Evolutionary conservation across 371 early-diverging fungal species (phyloP), one percentile per base, ranked within the genome.

Genomic region (Mucor circinelloides): DNA sequence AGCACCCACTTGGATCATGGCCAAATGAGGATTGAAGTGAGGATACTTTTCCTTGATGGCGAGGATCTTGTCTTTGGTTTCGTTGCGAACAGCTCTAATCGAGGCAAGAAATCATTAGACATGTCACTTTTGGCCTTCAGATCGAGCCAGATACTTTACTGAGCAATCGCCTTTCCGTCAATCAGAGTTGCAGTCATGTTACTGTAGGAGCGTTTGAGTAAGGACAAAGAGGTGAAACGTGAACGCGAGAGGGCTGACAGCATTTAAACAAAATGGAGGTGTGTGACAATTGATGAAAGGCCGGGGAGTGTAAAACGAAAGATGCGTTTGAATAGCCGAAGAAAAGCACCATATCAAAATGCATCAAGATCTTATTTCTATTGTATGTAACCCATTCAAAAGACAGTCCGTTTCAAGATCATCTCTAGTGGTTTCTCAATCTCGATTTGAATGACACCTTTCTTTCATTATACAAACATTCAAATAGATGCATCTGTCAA

Each of bases 1-100:
- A n/a, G 64, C 83, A 30, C 98, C 98, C 3, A 97, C 94, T 78
- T 97, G 96, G 34, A 96, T 83, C 57, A 97, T 93, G 28, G 93
- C 89, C 13, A 97, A 85, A 44, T 91, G 91, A 42, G 98, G 96
- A 31, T 70, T 71, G 74, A 94, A 95, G 28, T 76, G 68, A 59
- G 91, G 88, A 60, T 90, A 84, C 32, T 78, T 69, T 21, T 65
- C 66, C 64, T 84, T 81, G 71, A 89, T 84, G n/a, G 82, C 85
- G 6, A 80, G 76, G 52, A 95, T 87, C 52, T 91, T 87, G 8
- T 67, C 65, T 66, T 87, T 85, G 32, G 91, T 80, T 62, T 85
- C 73, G 38, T 68, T 75, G 42, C 91, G 91, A 62, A 92, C 85
- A 57, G 83, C 69, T 63, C 91, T 91, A 71, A 17, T 0, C n/a